phyloP scores from a whole-genome alignment of 768 basidiomycete species.

The Trametes maxima region DNA sequence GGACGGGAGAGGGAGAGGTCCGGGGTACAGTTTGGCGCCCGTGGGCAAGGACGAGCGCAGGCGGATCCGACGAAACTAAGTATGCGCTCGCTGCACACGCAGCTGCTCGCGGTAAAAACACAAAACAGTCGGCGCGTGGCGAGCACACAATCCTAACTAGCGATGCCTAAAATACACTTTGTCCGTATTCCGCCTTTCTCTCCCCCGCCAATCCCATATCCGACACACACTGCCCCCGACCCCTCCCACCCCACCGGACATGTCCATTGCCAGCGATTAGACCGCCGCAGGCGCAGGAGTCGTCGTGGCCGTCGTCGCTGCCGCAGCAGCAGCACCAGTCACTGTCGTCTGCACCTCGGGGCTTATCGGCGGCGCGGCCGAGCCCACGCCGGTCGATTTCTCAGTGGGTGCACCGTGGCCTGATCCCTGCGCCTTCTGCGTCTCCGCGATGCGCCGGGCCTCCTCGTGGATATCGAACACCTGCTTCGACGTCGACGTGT shows the following conservation, averaged over 20 bases:
- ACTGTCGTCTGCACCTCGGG: conserved; percentile 20
- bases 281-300: conserved; percentile 21
- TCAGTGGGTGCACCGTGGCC: conserved; percentile 8
- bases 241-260: neutral
- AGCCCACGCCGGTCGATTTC: conserved; percentile 26
- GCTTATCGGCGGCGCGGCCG: conserved; percentile 27
- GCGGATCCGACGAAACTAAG: too few relatives aligned
- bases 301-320: conserved; percentile 10
- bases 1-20: too few relatives aligned
- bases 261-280: neutral
- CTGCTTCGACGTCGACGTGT: conserved; percentile 88
- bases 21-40: too few relatives aligned
- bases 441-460: conserved; percentile 75
- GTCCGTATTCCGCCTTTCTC: neutral
- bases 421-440: conserved; percentile 46
- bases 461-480: conserved; percentile 92
- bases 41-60: too few relatives aligned
- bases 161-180: too few relatives aligned
- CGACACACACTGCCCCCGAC: neutral
- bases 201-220: neutral
- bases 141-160: too few relatives aligned
- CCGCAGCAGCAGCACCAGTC: conserved; percentile 6
- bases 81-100: too few relatives aligned
- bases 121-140: too few relatives aligned
- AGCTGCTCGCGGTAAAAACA: too few relatives aligned